Base-by-base conservation (phyloP, 108 stramenopile species). In the Epithemia pelagica region DNA sequence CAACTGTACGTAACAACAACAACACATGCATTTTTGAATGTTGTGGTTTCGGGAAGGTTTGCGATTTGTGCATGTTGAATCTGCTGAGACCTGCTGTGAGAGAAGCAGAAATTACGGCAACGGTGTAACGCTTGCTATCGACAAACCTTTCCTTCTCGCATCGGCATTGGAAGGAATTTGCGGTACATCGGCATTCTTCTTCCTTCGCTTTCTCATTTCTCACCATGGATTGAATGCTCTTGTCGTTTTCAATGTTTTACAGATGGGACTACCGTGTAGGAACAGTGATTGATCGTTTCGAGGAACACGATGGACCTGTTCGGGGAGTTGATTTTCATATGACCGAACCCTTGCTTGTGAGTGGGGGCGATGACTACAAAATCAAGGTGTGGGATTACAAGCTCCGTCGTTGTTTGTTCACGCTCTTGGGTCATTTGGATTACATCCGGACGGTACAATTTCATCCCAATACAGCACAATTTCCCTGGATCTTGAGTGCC, bases 331-430 rank as follows among this genome's bases (percentile, higher is more conserved):
- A 99, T 81, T 98, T 99, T 71, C 97, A 99, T 81, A 74, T 89
- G 28, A 78, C 84, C 22, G 96, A 98, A 64, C 92, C 96, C 20
- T 79, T 98, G 58, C 92, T 99, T 66, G 96, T 96, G 28, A 91
- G 94, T 28, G 99, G 99, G 24, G 99, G 99, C 30, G 99, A 99
- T 62, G 99, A 99, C 75, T 98, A 98, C 96, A 97, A 96, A 71
- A 96, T 99, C 80, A 99, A 99, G 78, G 97, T 98, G 7, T 99
- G 99, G 99, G 96, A 98, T 73, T 97, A 98, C 90, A 96, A 97
- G 76, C 85, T 98, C 30, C 88, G 95, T 54, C 80, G 96, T 21
- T 97, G 99, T 76, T 91, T 99, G 28, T 99, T 99, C 72, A 99
- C 97, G 5, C 78, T 99, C 19, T 70, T 98, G 52, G 99, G 98